Evolutionary conservation across 73 alveolate species (phyloP).

Genomic region (Tetrahymena borealis): DNA sequence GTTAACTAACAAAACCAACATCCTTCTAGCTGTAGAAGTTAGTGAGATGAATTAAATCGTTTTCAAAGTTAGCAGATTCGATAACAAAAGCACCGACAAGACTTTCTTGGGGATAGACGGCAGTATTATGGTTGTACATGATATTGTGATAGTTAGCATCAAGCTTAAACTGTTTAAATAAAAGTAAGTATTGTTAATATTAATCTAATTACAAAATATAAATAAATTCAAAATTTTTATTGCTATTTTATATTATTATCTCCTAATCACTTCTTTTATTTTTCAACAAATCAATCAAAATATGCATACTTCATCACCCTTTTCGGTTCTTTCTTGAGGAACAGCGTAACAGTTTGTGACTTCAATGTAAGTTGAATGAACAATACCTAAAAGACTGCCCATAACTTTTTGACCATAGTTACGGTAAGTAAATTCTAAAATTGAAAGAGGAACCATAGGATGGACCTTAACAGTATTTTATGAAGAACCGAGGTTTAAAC

Average conservation of each 20-base stretch:
- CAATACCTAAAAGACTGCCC: conserved; percentile 1
- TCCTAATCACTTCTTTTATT: not conserved
- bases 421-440: not conserved
- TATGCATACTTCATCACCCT: not conserved
- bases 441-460: not conserved
- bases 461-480: not conserved
- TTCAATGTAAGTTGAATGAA: not conserved
- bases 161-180: not conserved
- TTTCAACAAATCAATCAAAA: not conserved
- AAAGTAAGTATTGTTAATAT: not conserved
- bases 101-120: conserved; percentile 1
- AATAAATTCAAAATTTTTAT: no score
- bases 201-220: no score
- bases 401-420: not conserved
- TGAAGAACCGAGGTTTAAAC: not conserved
- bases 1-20: not conserved
- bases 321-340: not conserved
- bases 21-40: not conserved
- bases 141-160: not conserved
- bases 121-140: not conserved
- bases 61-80: not conserved
- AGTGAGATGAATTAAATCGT: not conserved
- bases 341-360: not conserved
- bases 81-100: conserved; percentile 1
- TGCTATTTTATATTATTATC: no score